A percentile compares a stretch with the other conserved stretches of the same genome.
phyloP scores from a whole-genome alignment of 129 eudicot species.

The Artemisia tridentata region DNA sequence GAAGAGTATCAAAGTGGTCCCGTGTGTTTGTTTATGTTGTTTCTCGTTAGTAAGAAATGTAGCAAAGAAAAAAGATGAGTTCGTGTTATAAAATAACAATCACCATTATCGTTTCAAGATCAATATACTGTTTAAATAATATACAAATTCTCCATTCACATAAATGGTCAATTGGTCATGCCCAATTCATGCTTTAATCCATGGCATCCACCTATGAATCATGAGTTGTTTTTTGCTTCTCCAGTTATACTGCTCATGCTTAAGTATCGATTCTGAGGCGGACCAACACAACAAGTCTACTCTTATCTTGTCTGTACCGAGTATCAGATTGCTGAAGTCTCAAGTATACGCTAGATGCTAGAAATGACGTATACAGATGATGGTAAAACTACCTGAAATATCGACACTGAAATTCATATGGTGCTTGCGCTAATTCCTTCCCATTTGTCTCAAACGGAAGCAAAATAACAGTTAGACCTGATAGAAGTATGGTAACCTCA shows the following conservation, averaged over 20 bases:
- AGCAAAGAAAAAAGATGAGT: neutral
- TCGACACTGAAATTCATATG: too few relatives aligned
- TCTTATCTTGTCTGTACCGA: too few relatives aligned
- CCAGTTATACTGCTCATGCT: too few relatives aligned
- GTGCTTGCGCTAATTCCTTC: constrained; percentile 24
- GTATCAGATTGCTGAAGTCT: too few relatives aligned
- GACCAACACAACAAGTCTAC: neutral
- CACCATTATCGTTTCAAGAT: neutral
- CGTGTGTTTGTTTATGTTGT: neutral
- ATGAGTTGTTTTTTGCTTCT: too few relatives aligned
- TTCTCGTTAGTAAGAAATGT: neutral
- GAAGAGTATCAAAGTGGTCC: neutral
- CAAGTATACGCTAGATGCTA: too few relatives aligned
- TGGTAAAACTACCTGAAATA: too few relatives aligned
- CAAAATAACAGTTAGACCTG: constrained; percentile 40
- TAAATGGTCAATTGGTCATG: neutral
- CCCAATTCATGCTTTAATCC: neutral
- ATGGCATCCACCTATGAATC: too few relatives aligned
- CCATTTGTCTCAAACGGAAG: constrained; percentile 72
- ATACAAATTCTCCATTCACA: neutral
- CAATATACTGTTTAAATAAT: neutral
- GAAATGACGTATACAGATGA: too few relatives aligned
- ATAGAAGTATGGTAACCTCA: constrained; percentile 41
- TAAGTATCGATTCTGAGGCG: too few relatives aligned
- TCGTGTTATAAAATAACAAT: neutral